Evolutionary conservation across 371 early-diverging fungal species (phyloP), one percentile per base, ranked within the genome.

Genomic region (Fennellomyces sp.): DNA sequence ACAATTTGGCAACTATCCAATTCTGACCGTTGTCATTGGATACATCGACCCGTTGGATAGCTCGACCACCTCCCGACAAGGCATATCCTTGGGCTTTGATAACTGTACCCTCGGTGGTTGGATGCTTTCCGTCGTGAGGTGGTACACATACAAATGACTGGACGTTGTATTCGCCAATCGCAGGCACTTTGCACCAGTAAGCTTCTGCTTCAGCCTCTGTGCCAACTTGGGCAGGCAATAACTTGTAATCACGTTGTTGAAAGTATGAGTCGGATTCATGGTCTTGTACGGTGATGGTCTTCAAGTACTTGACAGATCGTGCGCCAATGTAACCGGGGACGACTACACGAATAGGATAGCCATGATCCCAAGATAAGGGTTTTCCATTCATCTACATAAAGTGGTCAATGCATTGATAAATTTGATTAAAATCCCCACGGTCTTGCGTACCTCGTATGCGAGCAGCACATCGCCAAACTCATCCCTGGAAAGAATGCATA

Each of bases 301-400:
- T 81, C 13, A 94, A 72, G 80, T 87, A 95, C 60, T 95, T 95
- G 57, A 95, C 94, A 47, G 85, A 86, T 11, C 96, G 84, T 0
- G 92, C 96, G 11, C 94, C 96, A 53, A 94, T 94, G 61, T 88
- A 87, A 1, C 81, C 59, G 15, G 94, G 94, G 0, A 94, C 92
- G 7, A 95, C 88, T 3, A 88, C 91, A 39, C 96, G 85, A 12
- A 93, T 70, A 12, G 96, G 96, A 55, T 78, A 88, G 1, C 96
- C 96, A 60, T 91, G 92, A 69, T 91, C 91, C 47, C 85, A 80
- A 2, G 91, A 78, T 41, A 95, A 65, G 15, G 87, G 79, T 51
- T 80, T 68, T 25, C 91, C 88, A 63, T 95, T 95, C 94, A 95
- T 93, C 84, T 89, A 11, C 29, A 13, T 23, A 27, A 42, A n/a